phyloP scores from a whole-genome alignment of 202 grass and related monocot genomes.

The Saccharum hybrid region DNA sequence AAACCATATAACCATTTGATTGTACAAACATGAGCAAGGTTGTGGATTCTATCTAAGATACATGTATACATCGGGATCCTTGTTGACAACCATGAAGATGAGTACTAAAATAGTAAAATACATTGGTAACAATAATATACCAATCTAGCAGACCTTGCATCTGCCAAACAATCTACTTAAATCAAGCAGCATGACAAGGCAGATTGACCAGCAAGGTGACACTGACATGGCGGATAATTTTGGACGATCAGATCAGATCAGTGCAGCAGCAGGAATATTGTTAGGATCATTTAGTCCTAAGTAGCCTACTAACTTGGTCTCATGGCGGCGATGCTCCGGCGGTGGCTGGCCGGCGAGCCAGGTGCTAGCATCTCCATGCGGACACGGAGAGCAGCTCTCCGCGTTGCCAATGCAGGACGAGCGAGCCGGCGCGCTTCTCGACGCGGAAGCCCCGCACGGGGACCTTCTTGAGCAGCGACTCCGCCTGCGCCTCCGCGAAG shows the following conservation, averaged over 20 bases:
- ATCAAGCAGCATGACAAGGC: conserved; percentile 25
- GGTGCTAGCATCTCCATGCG: conserved; percentile 58
- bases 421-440: conserved; percentile 64
- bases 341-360: too few relatives aligned
- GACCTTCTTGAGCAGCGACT: conserved; percentile 68
- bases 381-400: conserved; percentile 63
- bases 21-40: background rate
- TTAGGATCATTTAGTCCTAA: conserved; percentile 50
- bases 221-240: background rate
- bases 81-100: background rate
- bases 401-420: conserved; percentile 67
- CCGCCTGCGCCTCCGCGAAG: conserved; percentile 69
- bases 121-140: background rate
- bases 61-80: background rate
- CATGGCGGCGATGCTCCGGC: too few relatives aligned
- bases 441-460: conserved; percentile 70
- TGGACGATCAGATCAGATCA: too few relatives aligned
- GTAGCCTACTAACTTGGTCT: conserved; percentile 35
- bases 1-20: conserved; percentile 34
- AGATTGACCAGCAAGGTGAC: conserved; percentile 27
- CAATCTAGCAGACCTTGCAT: too few relatives aligned
- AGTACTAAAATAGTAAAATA: conserved; percentile 30
- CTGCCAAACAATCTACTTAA: conserved; percentile 37
- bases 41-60: background rate
- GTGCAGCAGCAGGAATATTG: background rate